phyloP scores from a whole-genome alignment of 345 rosid genomes.

The Salix suchowensis region DNA sequence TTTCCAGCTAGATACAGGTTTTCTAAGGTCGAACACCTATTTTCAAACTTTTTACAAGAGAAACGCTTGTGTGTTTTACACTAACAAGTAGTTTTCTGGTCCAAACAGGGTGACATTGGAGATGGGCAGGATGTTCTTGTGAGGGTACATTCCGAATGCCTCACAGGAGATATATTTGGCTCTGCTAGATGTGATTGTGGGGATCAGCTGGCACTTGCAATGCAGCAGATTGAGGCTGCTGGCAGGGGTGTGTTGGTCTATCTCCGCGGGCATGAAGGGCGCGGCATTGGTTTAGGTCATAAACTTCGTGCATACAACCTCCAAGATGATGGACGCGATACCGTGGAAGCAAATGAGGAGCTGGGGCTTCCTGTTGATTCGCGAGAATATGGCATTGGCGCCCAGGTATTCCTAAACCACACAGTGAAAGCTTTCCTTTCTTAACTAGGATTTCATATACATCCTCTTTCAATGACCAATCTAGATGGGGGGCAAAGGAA shows the following conservation, averaged over 20 bases:
- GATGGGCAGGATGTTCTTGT: conserved; percentile 77
- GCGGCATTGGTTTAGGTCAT: conserved; percentile 90
- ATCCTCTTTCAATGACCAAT: background rate
- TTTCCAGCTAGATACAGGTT: background rate
- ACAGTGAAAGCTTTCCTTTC: background rate
- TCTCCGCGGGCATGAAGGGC: conserved; percentile 86
- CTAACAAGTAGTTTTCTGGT: background rate
- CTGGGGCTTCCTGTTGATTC: conserved; percentile 91
- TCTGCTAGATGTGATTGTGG: conserved; percentile 82
- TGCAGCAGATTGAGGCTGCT: conserved; percentile 73
- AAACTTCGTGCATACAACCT: conserved; percentile 84
- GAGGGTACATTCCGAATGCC: conserved; percentile 76
- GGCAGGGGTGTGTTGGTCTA: conserved; percentile 76
- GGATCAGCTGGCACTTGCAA: conserved; percentile 66
- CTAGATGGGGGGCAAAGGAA: background rate
- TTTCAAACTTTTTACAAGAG: background rate
- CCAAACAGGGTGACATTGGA: conserved; percentile 62
- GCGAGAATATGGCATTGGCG: conserved; percentile 93
- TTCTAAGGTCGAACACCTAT: background rate
- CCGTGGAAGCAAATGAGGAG: conserved; percentile 88
- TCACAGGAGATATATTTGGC: conserved; percentile 80
- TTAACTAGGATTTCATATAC: background rate
- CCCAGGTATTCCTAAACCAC: conserved; percentile 52
- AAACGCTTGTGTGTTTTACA: background rate
- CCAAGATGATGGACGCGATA: conserved; percentile 81